phyloP scores from a whole-genome alignment of 2,329 filamentous ascomycete species.

The Stemphylium vesicarium region DNA sequence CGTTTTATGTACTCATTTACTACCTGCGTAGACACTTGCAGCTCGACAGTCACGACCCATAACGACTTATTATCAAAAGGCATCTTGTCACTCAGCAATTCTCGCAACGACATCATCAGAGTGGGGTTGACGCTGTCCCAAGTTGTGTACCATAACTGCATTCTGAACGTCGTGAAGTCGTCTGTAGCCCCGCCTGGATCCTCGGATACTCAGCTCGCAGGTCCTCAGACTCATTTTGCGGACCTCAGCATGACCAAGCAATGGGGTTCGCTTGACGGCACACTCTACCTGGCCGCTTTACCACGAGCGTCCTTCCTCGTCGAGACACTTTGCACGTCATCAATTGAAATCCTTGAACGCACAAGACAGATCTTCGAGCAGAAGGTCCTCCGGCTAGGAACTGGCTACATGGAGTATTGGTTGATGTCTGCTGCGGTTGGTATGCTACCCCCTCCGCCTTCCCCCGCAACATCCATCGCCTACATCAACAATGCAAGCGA shows the following conservation, averaged over 20 bases:
- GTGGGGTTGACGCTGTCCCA: constrained; percentile 35
- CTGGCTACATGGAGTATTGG: constrained; percentile 47
- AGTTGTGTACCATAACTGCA: constrained; percentile 36
- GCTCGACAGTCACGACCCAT: constrained; percentile 33
- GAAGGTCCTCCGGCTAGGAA: constrained; percentile 45
- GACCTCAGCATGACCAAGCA: constrained; percentile 1
- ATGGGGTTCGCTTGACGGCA: constrained; percentile 7
- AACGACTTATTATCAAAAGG: constrained; percentile 29
- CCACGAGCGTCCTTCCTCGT: constrained; percentile 36
- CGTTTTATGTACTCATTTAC: constrained; percentile 44
- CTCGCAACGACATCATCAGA: constrained; percentile 42
- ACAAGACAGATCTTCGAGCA: constrained; percentile 38
- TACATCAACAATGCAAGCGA: constrained; percentile 22
- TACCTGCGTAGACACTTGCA: constrained; percentile 36
- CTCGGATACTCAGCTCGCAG: constrained; percentile 12
- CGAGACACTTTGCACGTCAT: constrained; percentile 32
- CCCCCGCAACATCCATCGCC: constrained; percentile 23
- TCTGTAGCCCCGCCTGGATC: constrained; percentile 1
- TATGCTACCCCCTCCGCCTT: constrained; percentile 35
- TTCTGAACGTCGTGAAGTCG: constrained; percentile 8
- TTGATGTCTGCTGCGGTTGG: constrained; percentile 39
- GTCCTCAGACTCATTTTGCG: constrained; percentile 7
- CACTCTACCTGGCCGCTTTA: constrained; percentile 23
- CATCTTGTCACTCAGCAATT: constrained; percentile 30
- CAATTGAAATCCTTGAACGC: constrained; percentile 40